Conservation (phyloP, 2,329 filamentous ascomycete genomes). For the Pseudogymnoascus sp. region DNA sequence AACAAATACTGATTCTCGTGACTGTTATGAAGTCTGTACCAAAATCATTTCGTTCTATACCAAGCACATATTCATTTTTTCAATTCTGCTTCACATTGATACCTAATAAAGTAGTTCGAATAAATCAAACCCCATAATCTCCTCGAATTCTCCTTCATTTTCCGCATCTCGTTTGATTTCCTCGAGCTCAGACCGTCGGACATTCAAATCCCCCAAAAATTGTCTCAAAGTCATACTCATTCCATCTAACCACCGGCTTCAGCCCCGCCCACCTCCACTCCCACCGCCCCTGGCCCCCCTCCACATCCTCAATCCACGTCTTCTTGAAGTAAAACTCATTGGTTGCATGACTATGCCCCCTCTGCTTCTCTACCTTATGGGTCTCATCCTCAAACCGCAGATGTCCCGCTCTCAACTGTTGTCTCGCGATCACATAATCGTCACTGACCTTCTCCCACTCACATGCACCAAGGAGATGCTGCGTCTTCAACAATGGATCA, state of each 20-base stretch:
- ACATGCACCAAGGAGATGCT: conserved; percentile 55
- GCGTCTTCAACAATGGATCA: conserved; percentile 54
- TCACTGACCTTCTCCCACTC: conserved; percentile 52
- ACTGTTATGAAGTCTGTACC: background rate
- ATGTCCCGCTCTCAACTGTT: conserved; percentile 55
- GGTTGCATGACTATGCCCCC: conserved; percentile 23
- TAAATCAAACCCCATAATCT: background rate
- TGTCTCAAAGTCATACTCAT: conserved; percentile 24
- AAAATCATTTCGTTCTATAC: background rate
- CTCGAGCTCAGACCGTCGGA: background rate
- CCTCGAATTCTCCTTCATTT: background rate
- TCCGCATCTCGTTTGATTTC: background rate
- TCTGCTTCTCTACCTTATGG: conserved; percentile 19
- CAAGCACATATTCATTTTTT: background rate
- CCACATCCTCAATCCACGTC: conserved; percentile 11
- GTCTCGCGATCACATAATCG: conserved; percentile 51
- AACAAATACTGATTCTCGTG: background rate
- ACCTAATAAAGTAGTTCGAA: background rate
- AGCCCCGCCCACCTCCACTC: conserved; percentile 26
- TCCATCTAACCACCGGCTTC: conserved; percentile 24
- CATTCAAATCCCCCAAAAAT: conserved; percentile 21
- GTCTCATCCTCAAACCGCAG: conserved; percentile 34
- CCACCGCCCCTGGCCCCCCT: conserved; percentile 13
- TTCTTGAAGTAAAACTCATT: conserved; percentile 25
- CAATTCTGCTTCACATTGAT: background rate